A percentile compares a stretch with the other conserved stretches of the same genome.
Conservation (phyloP, 148 eudicot genomes). For the Suaeda aralocaspica region DNA sequence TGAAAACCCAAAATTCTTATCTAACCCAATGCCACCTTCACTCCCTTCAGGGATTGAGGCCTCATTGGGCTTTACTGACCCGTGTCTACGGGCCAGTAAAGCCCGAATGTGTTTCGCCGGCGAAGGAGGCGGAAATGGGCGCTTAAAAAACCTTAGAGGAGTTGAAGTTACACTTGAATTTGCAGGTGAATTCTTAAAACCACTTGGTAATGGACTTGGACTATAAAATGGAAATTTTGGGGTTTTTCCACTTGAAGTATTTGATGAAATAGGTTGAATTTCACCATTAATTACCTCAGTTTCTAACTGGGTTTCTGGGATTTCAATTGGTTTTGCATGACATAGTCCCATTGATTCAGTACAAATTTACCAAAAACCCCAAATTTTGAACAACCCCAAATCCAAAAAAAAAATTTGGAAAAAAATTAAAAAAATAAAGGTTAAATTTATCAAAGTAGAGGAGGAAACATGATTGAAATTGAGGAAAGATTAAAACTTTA, state of each 20-base stretch:
- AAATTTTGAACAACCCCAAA: slow-evolving; percentile 18
- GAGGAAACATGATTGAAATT: slow-evolving; percentile 11
- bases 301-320: slow-evolving; percentile 42
- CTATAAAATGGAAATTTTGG: slow-evolving; percentile 82
- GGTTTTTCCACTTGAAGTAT: slow-evolving; percentile 29
- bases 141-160: slow-evolving; percentile 69
- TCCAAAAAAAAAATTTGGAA: not conserved
- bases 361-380: slow-evolving; percentile 25
- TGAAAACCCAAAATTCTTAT: slow-evolving; percentile 82
- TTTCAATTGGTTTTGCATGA: slow-evolving; percentile 80
- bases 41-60: slow-evolving; percentile 89
- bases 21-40: slow-evolving; percentile 74
- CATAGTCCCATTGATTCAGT: slow-evolving; percentile 82
- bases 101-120: slow-evolving; percentile 96
- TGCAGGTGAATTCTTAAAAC: slow-evolving; percentile 80
- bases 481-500: not conserved
- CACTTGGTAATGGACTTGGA: slow-evolving; percentile 78
- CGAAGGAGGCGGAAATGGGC: slow-evolving; percentile 89
- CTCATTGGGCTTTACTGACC: slow-evolving; percentile 83
- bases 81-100: slow-evolving; percentile 76
- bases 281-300: slow-evolving; percentile 29
- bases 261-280: slow-evolving; percentile 14
- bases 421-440: not conserved
- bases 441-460: not conserved
- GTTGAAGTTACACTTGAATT: slow-evolving; percentile 77